Percentiles rank a stretch among this genome's conserved stretches.
Conservation (phyloP, 805 yeast genomes). For the Spathaspora sp. region DNA sequence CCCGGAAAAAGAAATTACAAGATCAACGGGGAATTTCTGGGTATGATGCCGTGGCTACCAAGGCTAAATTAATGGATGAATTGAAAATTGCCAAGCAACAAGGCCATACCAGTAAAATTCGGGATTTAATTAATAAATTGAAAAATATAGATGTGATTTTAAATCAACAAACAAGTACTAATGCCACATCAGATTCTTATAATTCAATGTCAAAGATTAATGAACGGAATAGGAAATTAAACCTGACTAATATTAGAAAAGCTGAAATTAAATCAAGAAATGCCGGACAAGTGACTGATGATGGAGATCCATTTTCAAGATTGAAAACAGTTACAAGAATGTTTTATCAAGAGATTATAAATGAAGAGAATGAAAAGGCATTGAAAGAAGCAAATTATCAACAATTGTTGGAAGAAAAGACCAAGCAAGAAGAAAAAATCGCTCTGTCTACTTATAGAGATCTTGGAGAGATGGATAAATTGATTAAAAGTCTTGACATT, state of each 20-base stretch:
- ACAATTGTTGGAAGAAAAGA: conserved; percentile 35
- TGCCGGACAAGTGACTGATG: conserved; percentile 26
- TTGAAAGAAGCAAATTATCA: conserved; percentile 50
- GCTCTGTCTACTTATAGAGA: conserved; percentile 54
- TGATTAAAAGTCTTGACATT: conserved; percentile 43
- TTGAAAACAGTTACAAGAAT: conserved; percentile 83
- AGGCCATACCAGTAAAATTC: conserved; percentile 32
- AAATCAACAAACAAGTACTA: conserved; percentile 32
- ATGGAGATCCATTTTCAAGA: conserved; percentile 82
- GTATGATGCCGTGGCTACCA: conserved; percentile 68
- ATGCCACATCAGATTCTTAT: conserved; percentile 30
- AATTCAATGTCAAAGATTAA: conserved; percentile 65
- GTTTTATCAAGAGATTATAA: conserved; percentile 61
- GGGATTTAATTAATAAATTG: conserved; percentile 30
- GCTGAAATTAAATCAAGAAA: conserved; percentile 71
- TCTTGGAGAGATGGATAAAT: conserved; percentile 54
- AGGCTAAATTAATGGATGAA: conserved; percentile 68
- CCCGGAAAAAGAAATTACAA: conserved; percentile 57
- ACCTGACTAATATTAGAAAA: conserved; percentile 69
- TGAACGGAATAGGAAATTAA: conserved; percentile 79
- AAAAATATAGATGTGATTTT: conserved; percentile 46
- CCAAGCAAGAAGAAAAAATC: conserved; percentile 40
- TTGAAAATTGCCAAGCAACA: conserved; percentile 70
- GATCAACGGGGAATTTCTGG: conserved; percentile 25
- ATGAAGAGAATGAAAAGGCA: conserved; percentile 58